These are phyloP conservation scores for Diaporthe helianthi DNA, from an alignment of 2,329 filamentous ascomycete species.

Conservation along the genomic window DNA sequence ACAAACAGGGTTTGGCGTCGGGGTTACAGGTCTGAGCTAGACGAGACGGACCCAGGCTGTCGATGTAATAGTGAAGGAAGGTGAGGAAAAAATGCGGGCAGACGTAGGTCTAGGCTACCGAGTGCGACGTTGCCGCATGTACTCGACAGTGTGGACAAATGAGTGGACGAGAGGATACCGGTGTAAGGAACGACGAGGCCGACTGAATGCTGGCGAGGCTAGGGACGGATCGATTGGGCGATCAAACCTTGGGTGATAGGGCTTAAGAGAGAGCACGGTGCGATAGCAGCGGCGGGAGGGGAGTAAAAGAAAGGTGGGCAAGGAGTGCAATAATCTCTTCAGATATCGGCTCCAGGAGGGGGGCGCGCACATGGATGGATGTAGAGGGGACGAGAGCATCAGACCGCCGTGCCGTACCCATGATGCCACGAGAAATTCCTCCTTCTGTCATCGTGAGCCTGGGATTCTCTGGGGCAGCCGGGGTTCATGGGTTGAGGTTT, in stretches of 20 bases:
- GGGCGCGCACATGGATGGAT: constrained; percentile 3
- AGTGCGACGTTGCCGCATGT: constrained; percentile 5
- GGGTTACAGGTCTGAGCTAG: constrained; percentile 12
- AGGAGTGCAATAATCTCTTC: constrained; percentile 10
- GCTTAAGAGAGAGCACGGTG: background rate
- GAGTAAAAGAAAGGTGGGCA: constrained; percentile 3
- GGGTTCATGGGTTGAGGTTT: constrained; percentile 11
- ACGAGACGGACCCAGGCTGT: background rate
- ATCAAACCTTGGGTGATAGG: constrained; percentile 13
- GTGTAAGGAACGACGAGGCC: constrained; percentile 22
- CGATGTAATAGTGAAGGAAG: background rate
- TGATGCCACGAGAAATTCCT: constrained; percentile 27
- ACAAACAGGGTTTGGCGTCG: constrained; percentile 10
- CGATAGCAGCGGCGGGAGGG: constrained; percentile 16
- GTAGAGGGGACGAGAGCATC: background rate
- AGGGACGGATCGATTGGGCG: constrained; percentile 14
- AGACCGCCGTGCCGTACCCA: background rate
- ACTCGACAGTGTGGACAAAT: constrained; percentile 23
- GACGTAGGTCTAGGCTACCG: constrained; percentile 1
- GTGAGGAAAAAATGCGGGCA: background rate
- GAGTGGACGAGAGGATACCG: constrained; percentile 22
- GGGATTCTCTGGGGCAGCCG: constrained; percentile 1
- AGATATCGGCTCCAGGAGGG: constrained; percentile 16
- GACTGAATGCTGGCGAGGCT: constrained; percentile 21
- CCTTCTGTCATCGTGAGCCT: constrained; percentile 7